Evolutionary conservation across 768 basidiomycete genomes (phyloP).

Genomic region (Plicaturopsis crispa): DNA sequence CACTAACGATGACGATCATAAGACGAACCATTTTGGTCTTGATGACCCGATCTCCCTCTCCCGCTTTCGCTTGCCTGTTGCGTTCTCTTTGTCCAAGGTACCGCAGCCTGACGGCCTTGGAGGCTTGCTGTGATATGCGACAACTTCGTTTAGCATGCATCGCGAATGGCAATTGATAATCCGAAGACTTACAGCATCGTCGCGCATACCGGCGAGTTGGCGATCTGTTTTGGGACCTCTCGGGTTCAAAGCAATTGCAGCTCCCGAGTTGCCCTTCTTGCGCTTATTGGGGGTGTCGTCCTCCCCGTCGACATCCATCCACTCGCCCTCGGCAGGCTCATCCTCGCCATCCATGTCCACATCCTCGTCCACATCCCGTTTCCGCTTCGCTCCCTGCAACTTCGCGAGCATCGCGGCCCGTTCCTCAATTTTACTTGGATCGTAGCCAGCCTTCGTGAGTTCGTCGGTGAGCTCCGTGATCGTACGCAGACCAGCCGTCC

Average conservation of each 20-base stretch:
- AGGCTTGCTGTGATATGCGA: slow-evolving; percentile 52
- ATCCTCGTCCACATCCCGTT: slow-evolving; percentile 45
- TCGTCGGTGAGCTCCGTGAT: slow-evolving; percentile 70
- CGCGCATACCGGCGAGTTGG: slow-evolving; percentile 71
- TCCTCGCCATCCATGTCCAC: slow-evolving; percentile 52
- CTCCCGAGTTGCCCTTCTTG: slow-evolving; percentile 54
- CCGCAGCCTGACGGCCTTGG: slow-evolving; percentile 74
- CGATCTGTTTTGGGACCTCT: slow-evolving; percentile 66
- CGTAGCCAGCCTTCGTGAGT: slow-evolving; percentile 82
- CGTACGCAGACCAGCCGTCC: slow-evolving; percentile 56
- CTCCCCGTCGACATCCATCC: slow-evolving; percentile 30
- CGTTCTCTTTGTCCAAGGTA: slow-evolving; percentile 83
- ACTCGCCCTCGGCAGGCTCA: slow-evolving; percentile 39
- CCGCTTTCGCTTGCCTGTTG: slow-evolving; percentile 85
- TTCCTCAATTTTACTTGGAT: slow-evolving; percentile 82
- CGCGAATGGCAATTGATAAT: background rate
- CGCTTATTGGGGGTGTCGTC: slow-evolving; percentile 51
- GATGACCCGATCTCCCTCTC: slow-evolving; percentile 83
- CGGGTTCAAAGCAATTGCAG: slow-evolving; percentile 37
- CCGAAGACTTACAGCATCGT: slow-evolving; percentile 48
- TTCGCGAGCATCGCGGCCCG: slow-evolving; percentile 84
- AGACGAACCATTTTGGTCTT: slow-evolving; percentile 72
- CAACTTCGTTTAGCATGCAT: slow-evolving; percentile 6
- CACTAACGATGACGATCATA: slow-evolving; percentile 2
- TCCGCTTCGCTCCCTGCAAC: slow-evolving; percentile 58